These are phyloP conservation scores for Blumeria hordei DNA, from an alignment of 2,329 filamentous ascomycete genomes.

Conservation along the genomic window DNA sequence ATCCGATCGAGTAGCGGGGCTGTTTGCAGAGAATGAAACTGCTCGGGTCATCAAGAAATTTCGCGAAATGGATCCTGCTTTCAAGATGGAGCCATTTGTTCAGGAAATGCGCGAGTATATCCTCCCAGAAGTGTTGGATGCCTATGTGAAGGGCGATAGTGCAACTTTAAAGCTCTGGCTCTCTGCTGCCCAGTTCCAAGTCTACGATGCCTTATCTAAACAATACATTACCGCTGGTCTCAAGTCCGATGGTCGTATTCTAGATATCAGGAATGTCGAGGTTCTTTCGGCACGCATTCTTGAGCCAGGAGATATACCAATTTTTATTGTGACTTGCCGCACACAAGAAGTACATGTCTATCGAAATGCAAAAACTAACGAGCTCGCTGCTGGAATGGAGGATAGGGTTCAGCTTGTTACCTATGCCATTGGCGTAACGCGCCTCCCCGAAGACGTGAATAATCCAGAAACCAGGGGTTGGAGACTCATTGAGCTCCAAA, in stretches of 20 bases:
- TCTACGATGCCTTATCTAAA: constrained; percentile 89
- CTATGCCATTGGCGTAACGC: constrained; percentile 88
- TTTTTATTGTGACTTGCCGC: constrained; percentile 90
- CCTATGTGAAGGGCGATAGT: constrained; percentile 88
- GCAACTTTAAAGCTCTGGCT: constrained; percentile 87
- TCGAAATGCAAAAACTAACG: constrained; percentile 66
- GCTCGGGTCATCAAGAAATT: constrained; percentile 97
- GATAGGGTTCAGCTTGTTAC: constrained; percentile 96
- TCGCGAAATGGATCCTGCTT: constrained; percentile 79
- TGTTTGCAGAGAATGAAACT: constrained; percentile 96
- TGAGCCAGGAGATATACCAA: constrained; percentile 69
- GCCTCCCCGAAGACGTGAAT: constrained; percentile 82
- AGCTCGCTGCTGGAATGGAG: constrained; percentile 92
- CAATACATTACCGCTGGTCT: constrained; percentile 87
- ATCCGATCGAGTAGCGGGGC: constrained; percentile 75
- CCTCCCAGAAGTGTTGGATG: constrained; percentile 84
- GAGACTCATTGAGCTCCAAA: constrained; percentile 95
- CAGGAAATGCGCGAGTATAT: constrained; percentile 96
- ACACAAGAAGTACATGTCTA: constrained; percentile 98
- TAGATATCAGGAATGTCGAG: constrained; percentile 89
- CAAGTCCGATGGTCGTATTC: constrained; percentile 80
- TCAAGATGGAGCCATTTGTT: constrained; percentile 86
- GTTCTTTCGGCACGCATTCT: constrained; percentile 59
- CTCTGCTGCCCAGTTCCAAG: constrained; percentile 83
- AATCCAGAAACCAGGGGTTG: constrained; percentile 93